A percentile compares a stretch with the other conserved stretches of the same genome.
Evolutionary conservation across 2,329 filamentous ascomycete species (phyloP).

Genomic region (Apiospora sp.): DNA sequence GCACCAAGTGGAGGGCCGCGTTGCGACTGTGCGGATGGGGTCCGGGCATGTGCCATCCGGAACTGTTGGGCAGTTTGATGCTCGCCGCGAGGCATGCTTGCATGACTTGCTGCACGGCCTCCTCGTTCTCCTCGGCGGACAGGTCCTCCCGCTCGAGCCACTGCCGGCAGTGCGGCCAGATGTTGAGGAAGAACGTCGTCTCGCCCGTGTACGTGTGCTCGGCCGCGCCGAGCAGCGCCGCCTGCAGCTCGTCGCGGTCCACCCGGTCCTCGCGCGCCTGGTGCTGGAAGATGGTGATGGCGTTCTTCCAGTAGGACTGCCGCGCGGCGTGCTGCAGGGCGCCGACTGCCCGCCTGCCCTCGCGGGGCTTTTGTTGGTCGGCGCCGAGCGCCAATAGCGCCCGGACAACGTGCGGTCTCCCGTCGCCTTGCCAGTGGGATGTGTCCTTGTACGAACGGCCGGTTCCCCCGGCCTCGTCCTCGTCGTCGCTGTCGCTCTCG

Average conservation of each 20-base stretch:
- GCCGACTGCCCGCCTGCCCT: background rate
- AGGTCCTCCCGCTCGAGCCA: background rate
- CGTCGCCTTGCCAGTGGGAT: background rate
- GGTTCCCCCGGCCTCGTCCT: no score
- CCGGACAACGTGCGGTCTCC: background rate
- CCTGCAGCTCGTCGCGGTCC: background rate
- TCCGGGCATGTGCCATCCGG: background rate
- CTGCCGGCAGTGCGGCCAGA: background rate
- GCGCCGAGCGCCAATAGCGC: no score
- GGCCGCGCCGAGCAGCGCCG: background rate
- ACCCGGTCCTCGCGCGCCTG: background rate
- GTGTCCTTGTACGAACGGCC: no score
- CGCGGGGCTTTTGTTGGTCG: background rate
- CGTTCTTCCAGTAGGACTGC: background rate
- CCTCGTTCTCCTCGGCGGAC: background rate
- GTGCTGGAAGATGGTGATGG: background rate
- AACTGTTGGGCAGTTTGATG: background rate
- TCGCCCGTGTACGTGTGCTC: background rate
- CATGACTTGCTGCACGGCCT: background rate
- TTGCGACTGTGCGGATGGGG: background rate
- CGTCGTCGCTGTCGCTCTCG: no score
- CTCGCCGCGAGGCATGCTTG: background rate
- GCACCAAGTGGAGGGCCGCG: background rate
- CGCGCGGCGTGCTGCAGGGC: background rate
- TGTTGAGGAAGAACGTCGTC: background rate